These are phyloP conservation scores for Acanthamoeba lenticulata DNA, from an alignment of 208 protist species.

Conservation along the genomic window DNA sequence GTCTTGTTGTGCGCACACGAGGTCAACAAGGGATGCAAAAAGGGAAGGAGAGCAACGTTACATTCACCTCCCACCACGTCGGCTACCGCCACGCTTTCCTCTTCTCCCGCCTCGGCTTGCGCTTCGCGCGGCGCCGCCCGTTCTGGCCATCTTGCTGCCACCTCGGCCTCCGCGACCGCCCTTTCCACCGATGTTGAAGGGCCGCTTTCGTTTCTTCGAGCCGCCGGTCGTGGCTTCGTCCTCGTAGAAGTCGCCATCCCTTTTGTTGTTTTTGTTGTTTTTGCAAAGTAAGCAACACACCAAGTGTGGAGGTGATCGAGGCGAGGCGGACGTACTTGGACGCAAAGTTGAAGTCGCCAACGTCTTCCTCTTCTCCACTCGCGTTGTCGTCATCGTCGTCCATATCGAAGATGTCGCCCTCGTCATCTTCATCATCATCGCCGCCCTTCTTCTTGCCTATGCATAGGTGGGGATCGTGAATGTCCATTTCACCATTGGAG, in stretches of 20 bases:
- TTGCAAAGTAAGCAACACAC: too few species aligned
- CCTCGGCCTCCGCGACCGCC: background rate
- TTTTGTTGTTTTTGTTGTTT: too few species aligned
- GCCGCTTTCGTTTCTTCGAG: conserved; percentile 21
- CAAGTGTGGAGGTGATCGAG: background rate
- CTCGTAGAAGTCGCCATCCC: conserved; percentile 47
- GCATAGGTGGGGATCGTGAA: background rate
- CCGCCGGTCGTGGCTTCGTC: background rate
- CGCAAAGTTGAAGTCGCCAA: conserved; percentile 55
- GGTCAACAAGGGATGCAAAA: too few species aligned
- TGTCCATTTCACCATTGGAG: too few species aligned
- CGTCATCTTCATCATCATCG: background rate
- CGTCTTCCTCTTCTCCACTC: conserved; percentile 53
- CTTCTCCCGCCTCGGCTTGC: background rate
- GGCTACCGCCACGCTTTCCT: background rate
- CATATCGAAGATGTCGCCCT: conserved; percentile 25
- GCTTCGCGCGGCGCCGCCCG: background rate
- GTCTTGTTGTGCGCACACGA: too few species aligned
- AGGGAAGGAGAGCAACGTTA: background rate
- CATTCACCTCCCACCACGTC: background rate
- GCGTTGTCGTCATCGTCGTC: background rate
- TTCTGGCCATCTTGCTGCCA: background rate
- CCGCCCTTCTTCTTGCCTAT: conserved; percentile 20
- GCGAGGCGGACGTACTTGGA: background rate
- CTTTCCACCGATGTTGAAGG: conserved; percentile 41